Percentiles rank a stretch among this genome's conserved stretches.
These are phyloP conservation scores for Yamadazyma oceani DNA, from an alignment of 1,139 yeast genomes.

Conservation along the genomic window DNA sequence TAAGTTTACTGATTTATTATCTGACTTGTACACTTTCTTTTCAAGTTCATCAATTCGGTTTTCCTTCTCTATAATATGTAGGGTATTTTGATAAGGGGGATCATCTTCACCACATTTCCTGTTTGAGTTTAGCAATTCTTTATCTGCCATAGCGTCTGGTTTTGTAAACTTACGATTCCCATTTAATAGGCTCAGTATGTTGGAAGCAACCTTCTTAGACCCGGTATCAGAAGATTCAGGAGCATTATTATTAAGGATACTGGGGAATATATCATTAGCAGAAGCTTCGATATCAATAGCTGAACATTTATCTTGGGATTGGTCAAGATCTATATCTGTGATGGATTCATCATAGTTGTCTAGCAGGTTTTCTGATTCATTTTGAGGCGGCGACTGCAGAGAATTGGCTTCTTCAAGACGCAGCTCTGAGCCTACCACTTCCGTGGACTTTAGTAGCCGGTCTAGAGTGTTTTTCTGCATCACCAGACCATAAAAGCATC, in stretches of 20 bases:
- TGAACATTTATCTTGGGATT: too few relatives aligned
- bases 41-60: constrained; percentile 27
- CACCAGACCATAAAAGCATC: not conserved
- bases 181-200: not conserved
- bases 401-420: not conserved
- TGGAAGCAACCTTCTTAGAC: not conserved
- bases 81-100: not conserved
- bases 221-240: not conserved
- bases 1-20: constrained; percentile 27
- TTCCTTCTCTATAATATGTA: not conserved
- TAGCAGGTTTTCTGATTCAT: not conserved
- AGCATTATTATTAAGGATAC: not conserved
- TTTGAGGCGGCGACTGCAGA: constrained; percentile 2
- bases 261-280: not conserved
- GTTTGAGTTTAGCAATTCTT: not conserved
- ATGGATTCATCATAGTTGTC: not conserved
- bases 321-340: constrained; percentile 2
- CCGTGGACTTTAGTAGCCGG: constrained; percentile 6
- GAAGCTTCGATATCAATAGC: not conserved
- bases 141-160: not conserved
- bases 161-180: constrained; percentile 2
- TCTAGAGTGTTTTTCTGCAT: constrained; percentile 12
- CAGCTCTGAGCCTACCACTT: constrained; percentile 5
- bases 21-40: constrained; percentile 26
- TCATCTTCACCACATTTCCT: not conserved